Percentiles rank a stretch among this genome's conserved stretches.
phyloP scores from a whole-genome alignment of 1,284 basidiomycete genomes.

The Austroboletus novae-zelandiae region DNA sequence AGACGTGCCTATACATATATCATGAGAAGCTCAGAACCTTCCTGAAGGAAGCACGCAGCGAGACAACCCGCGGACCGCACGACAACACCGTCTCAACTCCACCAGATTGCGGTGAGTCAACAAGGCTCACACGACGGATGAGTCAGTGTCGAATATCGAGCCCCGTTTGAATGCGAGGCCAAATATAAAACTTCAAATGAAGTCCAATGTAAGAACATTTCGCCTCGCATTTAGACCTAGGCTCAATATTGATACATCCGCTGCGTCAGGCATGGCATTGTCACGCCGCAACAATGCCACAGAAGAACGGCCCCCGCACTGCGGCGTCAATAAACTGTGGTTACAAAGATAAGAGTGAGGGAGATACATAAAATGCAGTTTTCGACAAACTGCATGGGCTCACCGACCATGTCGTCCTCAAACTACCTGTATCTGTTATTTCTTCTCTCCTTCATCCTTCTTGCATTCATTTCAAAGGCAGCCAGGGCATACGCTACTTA shows the following conservation, averaged over 20 bases:
- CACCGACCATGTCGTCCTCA: constrained; percentile 12
- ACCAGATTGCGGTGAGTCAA: not conserved
- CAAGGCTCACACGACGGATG: too few relatives aligned
- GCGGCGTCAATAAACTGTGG: not conserved
- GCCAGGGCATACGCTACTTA: not conserved
- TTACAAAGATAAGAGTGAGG: not conserved
- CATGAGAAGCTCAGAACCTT: not conserved
- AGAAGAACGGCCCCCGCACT: not conserved
- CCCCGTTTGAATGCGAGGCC: too few relatives aligned
- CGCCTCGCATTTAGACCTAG: too few relatives aligned
- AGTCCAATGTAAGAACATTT: too few relatives aligned
- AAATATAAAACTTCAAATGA: too few relatives aligned
- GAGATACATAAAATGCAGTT: constrained; percentile 16
- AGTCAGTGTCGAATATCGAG: too few relatives aligned
- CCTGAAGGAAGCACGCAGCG: not conserved
- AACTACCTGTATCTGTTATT: constrained; percentile 19
- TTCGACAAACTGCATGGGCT: not conserved
- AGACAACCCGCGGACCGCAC: not conserved
- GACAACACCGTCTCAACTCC: not conserved
- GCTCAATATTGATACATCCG: too few relatives aligned
- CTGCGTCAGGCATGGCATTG: too few relatives aligned
- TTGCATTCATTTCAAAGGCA: not conserved
- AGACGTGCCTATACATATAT: too few relatives aligned
- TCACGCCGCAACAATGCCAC: too few relatives aligned
- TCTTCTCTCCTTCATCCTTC: constrained; percentile 9